Conservation (phyloP, 768 basidiomycete species). For the Agaricus sinodeliciosus region DNA sequence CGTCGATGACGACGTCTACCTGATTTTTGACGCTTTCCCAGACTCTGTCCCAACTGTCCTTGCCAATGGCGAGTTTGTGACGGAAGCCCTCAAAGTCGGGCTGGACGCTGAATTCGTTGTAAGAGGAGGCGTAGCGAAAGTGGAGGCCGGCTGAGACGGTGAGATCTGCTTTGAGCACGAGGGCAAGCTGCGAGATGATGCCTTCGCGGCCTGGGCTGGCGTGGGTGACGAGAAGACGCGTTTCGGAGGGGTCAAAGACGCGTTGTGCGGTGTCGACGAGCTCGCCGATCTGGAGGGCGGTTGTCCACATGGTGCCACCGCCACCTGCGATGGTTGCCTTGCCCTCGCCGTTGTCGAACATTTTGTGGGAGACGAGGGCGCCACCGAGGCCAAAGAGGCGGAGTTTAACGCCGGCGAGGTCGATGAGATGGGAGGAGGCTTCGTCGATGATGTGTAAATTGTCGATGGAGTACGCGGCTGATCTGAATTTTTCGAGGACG, state of each 20-base stretch:
- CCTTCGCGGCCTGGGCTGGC: constrained; percentile 92
- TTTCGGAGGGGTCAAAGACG: constrained; percentile 89
- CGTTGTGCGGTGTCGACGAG: constrained; percentile 96
- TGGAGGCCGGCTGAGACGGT: constrained; percentile 93
- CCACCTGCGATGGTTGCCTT: constrained; percentile 97
- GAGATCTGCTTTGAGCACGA: constrained; percentile 89
- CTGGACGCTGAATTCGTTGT: constrained; percentile 96
- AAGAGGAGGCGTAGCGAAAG: constrained; percentile 93
- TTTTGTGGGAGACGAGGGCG: constrained; percentile 89
- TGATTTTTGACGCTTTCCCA: constrained; percentile 92
- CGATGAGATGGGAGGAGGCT: constrained; percentile 86
- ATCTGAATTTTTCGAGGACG: constrained; percentile 89
- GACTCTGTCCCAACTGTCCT: constrained; percentile 83
- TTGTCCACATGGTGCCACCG: constrained; percentile 98
- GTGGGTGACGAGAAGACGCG: constrained; percentile 88
- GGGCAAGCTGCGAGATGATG: constrained; percentile 82
- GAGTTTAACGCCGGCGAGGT: constrained; percentile 90
- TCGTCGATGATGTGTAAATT: constrained; percentile 94
- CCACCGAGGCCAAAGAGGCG: constrained; percentile 95
- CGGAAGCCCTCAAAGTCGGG: constrained; percentile 84
- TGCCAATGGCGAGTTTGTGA: constrained; percentile 69
- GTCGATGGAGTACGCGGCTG: constrained; percentile 72
- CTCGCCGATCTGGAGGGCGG: constrained; percentile 94
- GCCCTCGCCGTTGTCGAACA: constrained; percentile 93
- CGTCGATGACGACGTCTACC: constrained; percentile 88